Base-by-base conservation (phyloP, 1,284 basidiomycete genomes). In the Malassezia brasiliensis region DNA sequence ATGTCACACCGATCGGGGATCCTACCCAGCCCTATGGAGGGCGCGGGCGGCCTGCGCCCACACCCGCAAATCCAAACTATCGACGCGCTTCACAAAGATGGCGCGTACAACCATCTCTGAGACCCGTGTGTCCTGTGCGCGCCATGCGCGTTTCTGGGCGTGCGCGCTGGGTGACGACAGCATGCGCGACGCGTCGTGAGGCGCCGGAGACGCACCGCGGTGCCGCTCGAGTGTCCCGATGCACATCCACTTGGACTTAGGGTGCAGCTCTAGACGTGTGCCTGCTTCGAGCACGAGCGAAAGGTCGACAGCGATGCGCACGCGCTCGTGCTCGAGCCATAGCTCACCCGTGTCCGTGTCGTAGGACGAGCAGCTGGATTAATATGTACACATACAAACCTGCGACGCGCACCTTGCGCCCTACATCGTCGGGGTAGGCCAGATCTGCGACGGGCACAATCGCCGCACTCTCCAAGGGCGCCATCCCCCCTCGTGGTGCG, bases 61-160 rank as follows among this genome's bases (percentile, higher is more conserved):
- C 11, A 52, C 11, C 10, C 54, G 54, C 37, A 56, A 19, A 32
- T 56, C 54, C n/a, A 56, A 38, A 10, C 34, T 45, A 14, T 56
- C 49, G 8, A 47, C 49, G 14, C 15, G 22, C 17, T 56, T 47
- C 2, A 39, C 31, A 34, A 46, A 52, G 36, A 56, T 51, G 9
- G 49, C 54, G 11, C 39, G 36, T 11, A 56, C 30, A 1, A 51
- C 41, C 19, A 56, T 37, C 8, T 19, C 39, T 1, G 12, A 14
- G 14, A 20, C n/a, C 14, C 5, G 25, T 30, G 28, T 14, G 19
- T 20, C 36, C 4, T 35, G 31, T 7, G 15, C 20, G 11, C 47
- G 47, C 12, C 34, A n/a, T 5, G 47, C 32, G 35, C 45, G 45
- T 15, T 47, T 47, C 32, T 36, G 30, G 1, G 45, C 45, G 17